Evolutionary conservation across 805 yeast species (phyloP).

Genomic region (Saccharomycopsis babjevae): DNA sequence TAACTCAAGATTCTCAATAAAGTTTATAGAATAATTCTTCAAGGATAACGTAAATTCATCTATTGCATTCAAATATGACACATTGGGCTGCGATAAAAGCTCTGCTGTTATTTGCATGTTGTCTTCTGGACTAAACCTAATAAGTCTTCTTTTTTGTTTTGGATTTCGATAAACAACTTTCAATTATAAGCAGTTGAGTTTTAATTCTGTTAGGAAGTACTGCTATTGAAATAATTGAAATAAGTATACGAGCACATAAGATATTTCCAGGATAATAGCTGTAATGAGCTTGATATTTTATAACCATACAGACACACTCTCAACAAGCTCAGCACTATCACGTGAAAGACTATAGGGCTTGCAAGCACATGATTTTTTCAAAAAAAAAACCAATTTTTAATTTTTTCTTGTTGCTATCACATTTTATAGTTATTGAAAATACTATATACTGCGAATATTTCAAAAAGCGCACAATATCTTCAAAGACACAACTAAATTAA

Average conservation of each 20-base stretch:
- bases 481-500: too few relatives aligned
- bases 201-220: too few relatives aligned
- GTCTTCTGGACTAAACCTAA: background rate
- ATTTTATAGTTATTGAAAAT: too few relatives aligned
- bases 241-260: too few relatives aligned
- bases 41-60: conserved; percentile 33
- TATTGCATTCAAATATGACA: conserved; percentile 39
- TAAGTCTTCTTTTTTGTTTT: background rate
- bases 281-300: too few relatives aligned
- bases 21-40: conserved; percentile 32
- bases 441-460: too few relatives aligned
- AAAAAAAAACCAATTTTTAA: background rate
- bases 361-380: background rate
- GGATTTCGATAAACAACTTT: background rate
- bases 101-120: conserved; percentile 50
- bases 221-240: too few relatives aligned
- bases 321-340: background rate
- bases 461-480: too few relatives aligned
- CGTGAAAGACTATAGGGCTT: background rate
- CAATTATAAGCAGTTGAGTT: background rate
- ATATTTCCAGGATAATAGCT: too few relatives aligned
- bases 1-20: conserved; percentile 35
- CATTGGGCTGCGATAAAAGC: conserved; percentile 29
- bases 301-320: too few relatives aligned
- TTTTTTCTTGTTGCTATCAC: background rate